Conservation (phyloP, 257 asterid genomes). For the Craterostigma plantagineum region DNA sequence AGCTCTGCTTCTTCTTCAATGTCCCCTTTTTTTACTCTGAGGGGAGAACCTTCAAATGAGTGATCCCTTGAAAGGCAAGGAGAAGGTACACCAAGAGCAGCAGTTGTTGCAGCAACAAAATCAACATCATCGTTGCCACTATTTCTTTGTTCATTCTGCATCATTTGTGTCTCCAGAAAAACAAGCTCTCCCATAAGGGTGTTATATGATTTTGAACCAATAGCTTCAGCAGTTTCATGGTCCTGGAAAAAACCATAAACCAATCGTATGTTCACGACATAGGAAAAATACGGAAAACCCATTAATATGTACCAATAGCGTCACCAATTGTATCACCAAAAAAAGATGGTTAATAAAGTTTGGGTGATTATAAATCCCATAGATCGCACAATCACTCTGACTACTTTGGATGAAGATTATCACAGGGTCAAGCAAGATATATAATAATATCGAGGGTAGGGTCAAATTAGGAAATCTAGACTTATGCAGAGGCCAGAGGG, state of each 20-base stretch:
- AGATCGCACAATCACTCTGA: no score
- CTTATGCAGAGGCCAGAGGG: constrained; percentile 4
- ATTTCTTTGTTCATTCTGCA: constrained; percentile 23
- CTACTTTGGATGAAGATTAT: no score
- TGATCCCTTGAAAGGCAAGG: constrained; percentile 76
- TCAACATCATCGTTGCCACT: constrained; percentile 65
- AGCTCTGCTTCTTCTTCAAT: constrained; percentile 74
- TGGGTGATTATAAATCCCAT: no score
- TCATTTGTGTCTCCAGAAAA: constrained; percentile 43
- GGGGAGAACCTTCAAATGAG: constrained; percentile 59
- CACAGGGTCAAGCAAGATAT: no score
- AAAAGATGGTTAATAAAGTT: no score
- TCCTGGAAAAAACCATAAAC: constrained; percentile 37
- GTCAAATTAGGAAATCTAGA: not conserved
- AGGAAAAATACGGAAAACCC: not conserved
- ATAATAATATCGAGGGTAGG: no score
- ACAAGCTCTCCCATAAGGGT: constrained; percentile 86
- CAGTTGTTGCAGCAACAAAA: constrained; percentile 93
- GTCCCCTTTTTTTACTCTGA: constrained; percentile 50
- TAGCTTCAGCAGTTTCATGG: constrained; percentile 54
- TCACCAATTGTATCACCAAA: no score
- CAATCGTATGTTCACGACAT: constrained; percentile 2
- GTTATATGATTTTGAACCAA: constrained; percentile 84
- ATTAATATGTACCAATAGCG: no score
- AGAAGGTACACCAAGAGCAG: constrained; percentile 89